These are phyloP conservation scores for Nosema granulosis DNA, from an alignment of 371 early-diverging fungal genomes.

Conservation along the genomic window DNA sequence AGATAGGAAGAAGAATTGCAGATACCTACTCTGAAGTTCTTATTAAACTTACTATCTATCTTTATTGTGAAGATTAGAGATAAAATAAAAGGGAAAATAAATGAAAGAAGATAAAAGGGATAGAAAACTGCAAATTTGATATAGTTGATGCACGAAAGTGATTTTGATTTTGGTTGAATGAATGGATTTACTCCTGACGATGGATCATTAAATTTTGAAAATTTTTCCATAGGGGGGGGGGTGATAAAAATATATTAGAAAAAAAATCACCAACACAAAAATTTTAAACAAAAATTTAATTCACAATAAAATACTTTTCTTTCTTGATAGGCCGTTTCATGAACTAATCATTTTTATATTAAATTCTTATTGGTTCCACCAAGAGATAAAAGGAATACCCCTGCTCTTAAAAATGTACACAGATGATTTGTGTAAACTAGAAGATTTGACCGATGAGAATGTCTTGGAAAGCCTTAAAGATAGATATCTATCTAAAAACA, in stretches of 20 bases:
- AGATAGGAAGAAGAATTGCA: conserved; percentile 43
- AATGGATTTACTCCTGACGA: conserved; percentile 64
- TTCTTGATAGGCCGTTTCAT: too few relatives aligned
- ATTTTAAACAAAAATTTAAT: too few relatives aligned
- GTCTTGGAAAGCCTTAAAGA: conserved; percentile 49
- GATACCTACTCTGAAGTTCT: background rate
- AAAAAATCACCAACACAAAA: too few relatives aligned
- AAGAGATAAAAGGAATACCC: background rate
- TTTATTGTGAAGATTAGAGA: conserved; percentile 1
- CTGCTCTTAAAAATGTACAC: conserved; percentile 28
- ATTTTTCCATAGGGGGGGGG: conserved; percentile 61
- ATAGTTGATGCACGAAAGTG: background rate
- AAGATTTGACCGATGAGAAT: conserved; percentile 44
- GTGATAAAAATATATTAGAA: too few relatives aligned
- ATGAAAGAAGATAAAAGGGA: conserved; percentile 1
- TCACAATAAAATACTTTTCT: too few relatives aligned
- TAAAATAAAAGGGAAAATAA: background rate
- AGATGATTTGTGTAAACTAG: conserved; percentile 55
- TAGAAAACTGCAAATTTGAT: conserved; percentile 2
- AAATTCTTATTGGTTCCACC: background rate
- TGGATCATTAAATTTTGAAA: conserved; percentile 58
- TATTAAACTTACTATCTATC: background rate
- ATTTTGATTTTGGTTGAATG: conserved; percentile 25
- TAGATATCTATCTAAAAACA: conserved; percentile 50
- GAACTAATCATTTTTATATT: background rate